Base-by-base conservation (phyloP, 225 moss, liverwort and hornwort genomes). In the Straminergon stramineum region DNA sequence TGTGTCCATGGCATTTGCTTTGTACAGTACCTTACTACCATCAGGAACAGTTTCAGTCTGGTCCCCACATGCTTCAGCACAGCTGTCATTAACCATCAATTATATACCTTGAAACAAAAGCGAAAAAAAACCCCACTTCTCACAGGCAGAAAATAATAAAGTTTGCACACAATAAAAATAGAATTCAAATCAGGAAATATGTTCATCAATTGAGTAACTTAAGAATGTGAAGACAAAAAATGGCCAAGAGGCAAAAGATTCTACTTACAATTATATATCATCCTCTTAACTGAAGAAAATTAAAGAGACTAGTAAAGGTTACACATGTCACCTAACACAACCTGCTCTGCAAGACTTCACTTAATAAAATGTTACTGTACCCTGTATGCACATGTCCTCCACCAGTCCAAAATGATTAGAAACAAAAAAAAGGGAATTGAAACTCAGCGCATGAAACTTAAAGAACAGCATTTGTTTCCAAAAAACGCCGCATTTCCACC, bases 51-150 rank as follows among this genome's bases (percentile, higher is more conserved):
- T 85, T 71, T 56, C 90, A 88, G 83, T 65, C 92, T 90, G 88
- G 65, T 88, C 71, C 23, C 23, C 90, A 90, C 90, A 90, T 90
- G 92, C 82, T 45, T 82, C 75, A 52, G 74, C 45, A 17, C 68
- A 22, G 51, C n/a, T 64, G 73, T 28, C 32, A 43, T 48, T 61
- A 55, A 76, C 77, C 87, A 84, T 83, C 83, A 83, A 65, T 45
- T 74, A 45, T 34, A 34, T 24, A 83, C 51, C n/a, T 13, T 27
- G 37, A 65, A 83, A 43, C 39, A 23, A 48, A 64, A 82, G 13
- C 6, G 13, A 28, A 20, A 9, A 6, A 17, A 5, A 34, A 64
- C 17, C 4, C 4, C 18, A 5, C 4, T 8, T 24, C 66, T 24
- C 17, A 69, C 13, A 1, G 17, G 37, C 69, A 35, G 52, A 65